These are phyloP conservation scores for Myriosclerotinia scirpicola DNA, from an alignment of 2,329 filamentous ascomycete genomes.

Conservation along the genomic window DNA sequence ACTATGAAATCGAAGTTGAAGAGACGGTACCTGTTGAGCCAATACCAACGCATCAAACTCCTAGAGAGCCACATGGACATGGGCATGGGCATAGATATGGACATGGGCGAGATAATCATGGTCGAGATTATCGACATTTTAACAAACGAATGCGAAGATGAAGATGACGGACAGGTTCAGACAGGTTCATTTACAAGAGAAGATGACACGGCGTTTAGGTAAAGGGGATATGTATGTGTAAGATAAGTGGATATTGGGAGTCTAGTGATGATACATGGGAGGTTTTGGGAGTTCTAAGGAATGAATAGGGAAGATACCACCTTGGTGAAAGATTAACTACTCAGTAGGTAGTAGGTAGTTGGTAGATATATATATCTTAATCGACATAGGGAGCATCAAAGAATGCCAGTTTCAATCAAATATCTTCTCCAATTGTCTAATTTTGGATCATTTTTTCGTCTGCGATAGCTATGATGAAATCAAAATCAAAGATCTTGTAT, in stretches of 20 bases:
- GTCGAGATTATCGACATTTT: slow-evolving; percentile 27
- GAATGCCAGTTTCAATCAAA: neutral
- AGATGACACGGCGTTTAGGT: slow-evolving; percentile 5
- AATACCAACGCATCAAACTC: slow-evolving; percentile 22
- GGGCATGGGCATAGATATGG: slow-evolving; percentile 21
- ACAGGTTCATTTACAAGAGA: neutral
- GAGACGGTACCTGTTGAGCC: slow-evolving; percentile 45
- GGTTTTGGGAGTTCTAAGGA: neutral
- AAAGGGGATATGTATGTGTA: neutral
- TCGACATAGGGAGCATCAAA: neutral
- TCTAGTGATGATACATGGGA: neutral
- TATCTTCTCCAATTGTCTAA: neutral
- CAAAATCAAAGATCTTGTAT: no score
- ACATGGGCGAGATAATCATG: slow-evolving; percentile 21
- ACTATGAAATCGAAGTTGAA: slow-evolving; percentile 76
- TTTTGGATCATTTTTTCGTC: neutral
- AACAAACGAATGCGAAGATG: slow-evolving; percentile 28
- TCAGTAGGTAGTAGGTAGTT: neutral
- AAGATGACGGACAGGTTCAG: neutral
- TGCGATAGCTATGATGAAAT: neutral
- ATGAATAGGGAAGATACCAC: neutral
- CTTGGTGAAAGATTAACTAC: neutral
- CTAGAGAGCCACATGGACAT: slow-evolving; percentile 27
- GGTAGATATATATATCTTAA: neutral
- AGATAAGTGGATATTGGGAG: neutral